Percentiles rank a stretch among this genome's conserved stretches.
These are phyloP conservation scores for Clathrus columnatus DNA, from an alignment of 768 basidiomycete genomes.

Conservation along the genomic window DNA sequence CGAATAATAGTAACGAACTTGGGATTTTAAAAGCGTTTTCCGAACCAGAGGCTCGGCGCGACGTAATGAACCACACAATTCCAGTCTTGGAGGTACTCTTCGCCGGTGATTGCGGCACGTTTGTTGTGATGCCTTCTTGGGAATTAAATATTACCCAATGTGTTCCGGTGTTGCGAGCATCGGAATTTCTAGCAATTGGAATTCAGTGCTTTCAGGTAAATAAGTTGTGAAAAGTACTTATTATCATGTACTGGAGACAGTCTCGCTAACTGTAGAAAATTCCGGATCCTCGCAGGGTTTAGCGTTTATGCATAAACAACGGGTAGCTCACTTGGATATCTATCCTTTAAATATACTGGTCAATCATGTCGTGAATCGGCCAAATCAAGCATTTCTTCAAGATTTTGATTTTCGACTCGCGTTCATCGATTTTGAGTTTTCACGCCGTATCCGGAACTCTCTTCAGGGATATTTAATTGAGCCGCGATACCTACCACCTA, in stretches of 20 bases:
- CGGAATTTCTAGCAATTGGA: not conserved
- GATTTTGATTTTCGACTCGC: not conserved
- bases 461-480: not conserved
- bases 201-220: slow-evolving; percentile 5
- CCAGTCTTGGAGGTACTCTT: not conserved
- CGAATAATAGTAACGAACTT: not conserved
- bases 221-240: too few species aligned
- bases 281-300: not conserved
- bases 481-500: not conserved
- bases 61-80: not conserved
- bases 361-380: not conserved
- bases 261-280: not conserved
- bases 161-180: not conserved
- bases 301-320: slow-evolving; percentile 1
- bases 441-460: slow-evolving; percentile 1
- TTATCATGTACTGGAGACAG: too few species aligned
- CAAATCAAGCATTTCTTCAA: not conserved
- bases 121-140: slow-evolving; percentile 7
- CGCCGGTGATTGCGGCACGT: not conserved
- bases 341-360: slow-evolving; percentile 2
- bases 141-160: not conserved
- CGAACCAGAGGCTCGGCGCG: not conserved
- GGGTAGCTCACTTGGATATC: slow-evolving; percentile 4
- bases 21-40: not conserved
- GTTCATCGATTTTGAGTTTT: slow-evolving; percentile 7